Evolutionary conservation across 2,329 filamentous ascomycete species (phyloP).

Genomic region (Aspergillus unguis): DNA sequence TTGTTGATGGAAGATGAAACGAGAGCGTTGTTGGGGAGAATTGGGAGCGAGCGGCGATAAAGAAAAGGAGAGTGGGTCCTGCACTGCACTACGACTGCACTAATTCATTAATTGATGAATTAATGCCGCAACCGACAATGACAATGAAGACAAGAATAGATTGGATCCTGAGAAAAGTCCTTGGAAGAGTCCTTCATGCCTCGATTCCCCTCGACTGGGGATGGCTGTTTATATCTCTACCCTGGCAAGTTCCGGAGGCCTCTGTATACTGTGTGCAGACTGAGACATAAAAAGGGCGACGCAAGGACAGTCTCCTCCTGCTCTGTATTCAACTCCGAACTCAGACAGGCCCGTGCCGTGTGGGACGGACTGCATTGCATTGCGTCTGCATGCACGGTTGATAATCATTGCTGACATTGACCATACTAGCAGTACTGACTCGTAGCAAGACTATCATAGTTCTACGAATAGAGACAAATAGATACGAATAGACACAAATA

Average conservation of each 20-base stretch:
- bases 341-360: conserved; percentile 10
- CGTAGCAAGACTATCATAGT: no score
- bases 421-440: no score
- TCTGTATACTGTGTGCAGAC: background rate
- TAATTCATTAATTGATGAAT: background rate
- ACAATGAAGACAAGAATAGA: no score
- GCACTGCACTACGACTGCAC: background rate
- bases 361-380: conserved; percentile 5
- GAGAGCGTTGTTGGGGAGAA: conserved; percentile 5
- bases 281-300: conserved; percentile 10
- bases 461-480: background rate
- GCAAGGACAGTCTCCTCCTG: conserved; percentile 9
- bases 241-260: no score
- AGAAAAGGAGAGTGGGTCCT: conserved; percentile 12
- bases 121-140: background rate
- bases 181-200: no score
- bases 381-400: conserved; percentile 14
- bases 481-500: background rate
- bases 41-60: conserved; percentile 13
- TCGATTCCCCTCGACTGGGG: no score
- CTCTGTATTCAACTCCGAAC: background rate
- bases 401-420: conserved; percentile 4
- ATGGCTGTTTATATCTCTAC: no score
- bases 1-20: conserved; percentile 45
- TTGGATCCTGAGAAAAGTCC: no score